Conservation (phyloP, 495 filamentous ascomycete genomes). For the Oidiodendron maius region DNA sequence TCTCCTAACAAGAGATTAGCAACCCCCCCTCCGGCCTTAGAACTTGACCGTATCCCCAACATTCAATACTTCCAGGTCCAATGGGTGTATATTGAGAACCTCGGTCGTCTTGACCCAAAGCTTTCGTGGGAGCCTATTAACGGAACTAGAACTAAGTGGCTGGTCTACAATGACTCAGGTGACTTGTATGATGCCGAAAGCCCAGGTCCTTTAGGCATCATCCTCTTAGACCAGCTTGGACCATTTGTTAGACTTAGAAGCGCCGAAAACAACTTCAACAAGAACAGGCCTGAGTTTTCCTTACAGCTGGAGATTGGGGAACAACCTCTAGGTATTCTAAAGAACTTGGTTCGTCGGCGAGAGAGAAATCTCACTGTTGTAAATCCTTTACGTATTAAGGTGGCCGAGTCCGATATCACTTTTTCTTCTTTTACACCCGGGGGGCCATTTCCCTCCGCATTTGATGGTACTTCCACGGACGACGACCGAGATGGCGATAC, state of each 20-base stretch:
- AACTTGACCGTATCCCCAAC: conserved; percentile 7
- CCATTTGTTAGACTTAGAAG: background rate
- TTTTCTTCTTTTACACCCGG: background rate
- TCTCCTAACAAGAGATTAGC: conserved; percentile 8
- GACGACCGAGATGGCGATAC: background rate
- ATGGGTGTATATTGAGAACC: background rate
- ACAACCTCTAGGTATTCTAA: background rate
- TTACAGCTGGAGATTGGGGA: background rate
- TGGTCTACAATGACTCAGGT: background rate
- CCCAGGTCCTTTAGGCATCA: background rate
- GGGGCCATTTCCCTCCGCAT: background rate
- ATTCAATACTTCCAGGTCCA: background rate
- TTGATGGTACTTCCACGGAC: background rate
- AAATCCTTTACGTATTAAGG: background rate
- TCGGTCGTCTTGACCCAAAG: background rate
- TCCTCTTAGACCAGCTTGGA: background rate
- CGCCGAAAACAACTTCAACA: background rate
- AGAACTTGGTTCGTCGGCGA: background rate
- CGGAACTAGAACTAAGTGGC: background rate
- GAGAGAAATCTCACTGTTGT: background rate
- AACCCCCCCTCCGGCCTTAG: conserved; percentile 6
- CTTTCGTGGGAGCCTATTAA: background rate
- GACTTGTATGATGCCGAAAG: background rate
- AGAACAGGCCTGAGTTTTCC: background rate
- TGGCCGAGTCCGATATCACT: background rate